A percentile compares a stretch with the other conserved stretches of the same genome.
Conservation (phyloP, 495 filamentous ascomycete species). For the Podospora appendiculata region DNA sequence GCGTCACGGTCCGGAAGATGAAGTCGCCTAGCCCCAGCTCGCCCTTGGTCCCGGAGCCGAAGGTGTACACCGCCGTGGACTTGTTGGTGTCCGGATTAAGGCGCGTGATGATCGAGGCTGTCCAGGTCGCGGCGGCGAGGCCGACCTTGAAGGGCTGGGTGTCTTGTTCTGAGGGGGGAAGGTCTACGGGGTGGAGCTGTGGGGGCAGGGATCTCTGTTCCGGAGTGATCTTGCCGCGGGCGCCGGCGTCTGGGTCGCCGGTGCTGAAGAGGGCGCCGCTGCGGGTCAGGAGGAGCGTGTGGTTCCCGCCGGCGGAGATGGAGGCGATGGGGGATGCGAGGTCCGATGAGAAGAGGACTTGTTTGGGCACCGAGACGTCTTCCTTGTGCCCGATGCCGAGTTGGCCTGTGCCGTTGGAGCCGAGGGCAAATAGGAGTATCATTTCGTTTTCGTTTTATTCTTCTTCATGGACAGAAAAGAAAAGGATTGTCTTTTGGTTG, state of each 20-base stretch:
- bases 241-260: conserved; percentile 52
- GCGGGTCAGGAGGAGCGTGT: conserved; percentile 63
- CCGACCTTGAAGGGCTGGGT: conserved; percentile 10
- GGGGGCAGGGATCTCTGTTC: conserved; percentile 1
- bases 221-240: conserved; percentile 34
- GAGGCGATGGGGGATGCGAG: conserved; percentile 5
- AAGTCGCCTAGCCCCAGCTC: conserved; percentile 57
- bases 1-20: conserved; percentile 17
- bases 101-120: conserved; percentile 52
- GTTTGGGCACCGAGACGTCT: conserved; percentile 62
- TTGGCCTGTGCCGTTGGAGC: conserved; percentile 86
- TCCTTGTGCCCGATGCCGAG: conserved; percentile 69
- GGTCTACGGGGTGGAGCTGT: conserved; percentile 13
- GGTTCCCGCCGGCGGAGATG: conserved; percentile 76
- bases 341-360: conserved; percentile 38
- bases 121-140: conserved; percentile 66
- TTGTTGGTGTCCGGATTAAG: conserved; percentile 24
- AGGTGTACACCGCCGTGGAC: conserved; percentile 43
- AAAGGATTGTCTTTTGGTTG: neutral
- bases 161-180: neutral
- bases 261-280: conserved; percentile 51
- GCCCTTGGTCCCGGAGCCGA: conserved; percentile 60
- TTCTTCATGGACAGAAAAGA: neutral
- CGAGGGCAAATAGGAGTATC: conserved; percentile 64
- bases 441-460: conserved; percentile 15